A percentile compares a stretch with the other conserved stretches of the same genome.
These are phyloP conservation scores for Alternaria alternata DNA, from an alignment of 2,329 filamentous ascomycete species.

Conservation along the genomic window DNA sequence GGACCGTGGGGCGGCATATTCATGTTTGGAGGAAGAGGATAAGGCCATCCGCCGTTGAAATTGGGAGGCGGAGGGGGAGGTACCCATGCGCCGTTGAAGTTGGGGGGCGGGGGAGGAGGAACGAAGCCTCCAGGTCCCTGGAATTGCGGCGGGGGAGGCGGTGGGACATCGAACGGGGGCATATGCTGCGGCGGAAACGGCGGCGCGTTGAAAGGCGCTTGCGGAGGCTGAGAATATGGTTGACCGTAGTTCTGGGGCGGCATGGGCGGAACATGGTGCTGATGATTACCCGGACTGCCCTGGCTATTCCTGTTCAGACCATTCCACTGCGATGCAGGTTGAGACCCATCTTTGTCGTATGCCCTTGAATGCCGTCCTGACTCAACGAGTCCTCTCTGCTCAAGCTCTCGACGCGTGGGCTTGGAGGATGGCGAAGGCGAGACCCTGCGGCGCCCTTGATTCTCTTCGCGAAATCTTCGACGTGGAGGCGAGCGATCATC, in stretches of 20 bases:
- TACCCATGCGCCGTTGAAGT: slow-evolving; percentile 32
- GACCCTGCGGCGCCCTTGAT: slow-evolving; percentile 18
- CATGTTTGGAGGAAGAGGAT: slow-evolving; percentile 28
- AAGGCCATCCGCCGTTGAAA: slow-evolving; percentile 31
- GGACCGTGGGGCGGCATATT: slow-evolving; percentile 23
- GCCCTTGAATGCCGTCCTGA: slow-evolving; percentile 18
- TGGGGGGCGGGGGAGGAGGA: slow-evolving; percentile 37
- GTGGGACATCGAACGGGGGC: slow-evolving; percentile 26
- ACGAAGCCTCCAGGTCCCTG: slow-evolving; percentile 25
- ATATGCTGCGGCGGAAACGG: slow-evolving; percentile 28
- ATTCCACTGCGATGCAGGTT: slow-evolving; percentile 22
- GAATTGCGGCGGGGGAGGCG: slow-evolving; percentile 31
- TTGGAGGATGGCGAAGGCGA: slow-evolving; percentile 11
- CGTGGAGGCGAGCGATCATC: slow-evolving; percentile 15
- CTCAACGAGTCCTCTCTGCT: slow-evolving; percentile 16
- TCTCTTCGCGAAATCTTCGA: slow-evolving; percentile 24
- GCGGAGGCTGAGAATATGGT: slow-evolving; percentile 20
- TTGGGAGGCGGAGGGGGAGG: slow-evolving; percentile 30
- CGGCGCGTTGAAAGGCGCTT: slow-evolving; percentile 27
- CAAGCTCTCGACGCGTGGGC: slow-evolving; percentile 6
- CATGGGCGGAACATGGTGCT: slow-evolving; percentile 15
- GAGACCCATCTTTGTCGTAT: slow-evolving; percentile 15
- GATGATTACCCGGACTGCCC: slow-evolving; percentile 12
- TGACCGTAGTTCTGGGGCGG: slow-evolving; percentile 14
- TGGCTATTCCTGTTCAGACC: slow-evolving; percentile 11